Conservation (phyloP, 148 eudicot genomes). For the Diospyros kaki region DNA sequence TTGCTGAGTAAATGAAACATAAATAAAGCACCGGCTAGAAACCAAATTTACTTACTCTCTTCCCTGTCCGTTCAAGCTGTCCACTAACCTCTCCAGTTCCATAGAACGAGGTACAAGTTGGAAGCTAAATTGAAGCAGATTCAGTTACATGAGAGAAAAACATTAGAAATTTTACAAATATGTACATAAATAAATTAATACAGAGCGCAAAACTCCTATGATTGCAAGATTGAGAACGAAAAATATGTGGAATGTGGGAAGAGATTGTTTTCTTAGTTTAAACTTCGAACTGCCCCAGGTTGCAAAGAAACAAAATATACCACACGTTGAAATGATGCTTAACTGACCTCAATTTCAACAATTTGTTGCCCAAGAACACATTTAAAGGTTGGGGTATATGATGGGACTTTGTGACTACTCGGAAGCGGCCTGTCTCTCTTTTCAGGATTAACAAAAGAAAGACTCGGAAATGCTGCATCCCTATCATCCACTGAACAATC, state of each 20-base stretch:
- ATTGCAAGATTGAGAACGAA: too few species aligned
- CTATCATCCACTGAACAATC: slow-evolving; percentile 80
- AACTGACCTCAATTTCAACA: slow-evolving; percentile 63
- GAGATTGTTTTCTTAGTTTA: too few species aligned
- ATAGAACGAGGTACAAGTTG: slow-evolving; percentile 78
- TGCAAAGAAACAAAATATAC: neutral
- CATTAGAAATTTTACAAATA: neutral
- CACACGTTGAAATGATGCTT: neutral
- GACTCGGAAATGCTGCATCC: slow-evolving; percentile 68
- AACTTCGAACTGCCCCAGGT: too few species aligned
- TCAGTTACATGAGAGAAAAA: neutral
- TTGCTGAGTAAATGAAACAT: slow-evolving; percentile 13
- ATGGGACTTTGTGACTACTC: slow-evolving; percentile 47
- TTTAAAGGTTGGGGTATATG: slow-evolving; percentile 60
- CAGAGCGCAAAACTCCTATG: neutral
- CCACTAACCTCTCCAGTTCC: slow-evolving; percentile 99
- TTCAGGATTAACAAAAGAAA: slow-evolving; percentile 63
- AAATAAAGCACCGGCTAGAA: neutral
- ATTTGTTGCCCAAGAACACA: slow-evolving; percentile 59
- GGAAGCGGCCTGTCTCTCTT: slow-evolving; percentile 59
- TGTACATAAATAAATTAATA: neutral
- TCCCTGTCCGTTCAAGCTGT: slow-evolving; percentile 91
- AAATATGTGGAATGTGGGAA: too few species aligned
- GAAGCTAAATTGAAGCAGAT: slow-evolving; percentile 46
- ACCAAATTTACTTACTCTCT: slow-evolving; percentile 52